Evolutionary conservation across 2,329 filamentous ascomycete genomes (phyloP), one percentile per base, ranked within the genome.

Genomic region (Eutypa lata): DNA sequence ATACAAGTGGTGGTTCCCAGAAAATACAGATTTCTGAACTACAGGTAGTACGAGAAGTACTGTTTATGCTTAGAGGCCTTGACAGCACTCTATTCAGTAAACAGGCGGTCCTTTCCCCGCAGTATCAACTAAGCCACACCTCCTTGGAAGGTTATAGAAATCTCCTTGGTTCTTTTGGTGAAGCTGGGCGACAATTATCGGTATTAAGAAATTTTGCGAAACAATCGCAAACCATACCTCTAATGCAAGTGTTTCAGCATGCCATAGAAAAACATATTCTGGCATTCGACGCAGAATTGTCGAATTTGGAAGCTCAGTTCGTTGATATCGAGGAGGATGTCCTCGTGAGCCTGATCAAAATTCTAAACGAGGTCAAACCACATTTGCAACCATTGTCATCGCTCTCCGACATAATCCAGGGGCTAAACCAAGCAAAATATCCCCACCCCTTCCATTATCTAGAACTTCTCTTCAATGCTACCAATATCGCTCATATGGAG

Each of bases 51-150:
- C 83, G 91, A 47, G 91, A 97, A 64, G 82, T 84, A 0, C 75
- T 97, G 0, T 93, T 90, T 62, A 95, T 97, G 90, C 79, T 97
- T 0, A 82, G 84, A 50, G 92, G 92, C 1, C 73, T 94, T 3
- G 81, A 86, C 6, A 93, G 89, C 2, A 87, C 84, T 2, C 65
- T 96, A 1, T 96, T 92, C 62, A 73, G 72, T 52, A 21, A 60
- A 3, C 64, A 75, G 47, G 74, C 72, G 14, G 58, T 66, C 7
- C 73, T 75, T 0, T 66, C 71, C 2, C 62, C 71, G 3, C 61
- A 61, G 1, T 81, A 76, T 50, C 76, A 81, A 52, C 71, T 83
- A 24, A 63, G 69, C 0, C 73, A 78, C 52, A 67, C 81, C 11
- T 76, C 76, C 0, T 75, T 73, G 73, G 75, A 80, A 21, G 75